Conservation (phyloP, 148 eudicot genomes). For the Simmondsia chinensis region DNA sequence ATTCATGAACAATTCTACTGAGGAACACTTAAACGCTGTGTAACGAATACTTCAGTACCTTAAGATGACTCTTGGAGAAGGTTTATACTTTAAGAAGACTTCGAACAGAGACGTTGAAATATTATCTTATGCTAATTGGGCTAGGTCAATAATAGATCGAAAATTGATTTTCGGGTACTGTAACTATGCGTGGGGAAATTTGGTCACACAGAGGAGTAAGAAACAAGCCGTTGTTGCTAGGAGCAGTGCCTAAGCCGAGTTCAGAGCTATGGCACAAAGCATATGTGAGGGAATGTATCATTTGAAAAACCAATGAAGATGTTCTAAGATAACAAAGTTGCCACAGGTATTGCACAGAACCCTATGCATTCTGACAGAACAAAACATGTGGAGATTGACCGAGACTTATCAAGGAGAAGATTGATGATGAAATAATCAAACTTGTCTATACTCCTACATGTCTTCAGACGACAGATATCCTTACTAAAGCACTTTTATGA, state of each 20-base stretch:
- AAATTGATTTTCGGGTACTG: too few species aligned
- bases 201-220: slow-evolving; percentile 1
- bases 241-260: neutral
- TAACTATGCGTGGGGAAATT: too few species aligned
- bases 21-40: neutral
- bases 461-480: too few species aligned
- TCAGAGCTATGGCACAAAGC: neutral
- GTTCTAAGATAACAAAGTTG: slow-evolving; percentile 1
- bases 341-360: neutral
- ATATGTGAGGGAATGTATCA: neutral
- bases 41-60: neutral
- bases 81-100: neutral
- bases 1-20: too few species aligned
- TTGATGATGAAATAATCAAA: too few species aligned
- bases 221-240: neutral
- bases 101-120: neutral
- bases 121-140: neutral
- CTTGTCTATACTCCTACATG: too few species aligned
- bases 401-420: too few species aligned
- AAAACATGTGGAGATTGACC: slow-evolving; percentile 1
- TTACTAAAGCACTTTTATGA: too few species aligned
- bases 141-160: too few species aligned
- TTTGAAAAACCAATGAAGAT: neutral
- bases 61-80: neutral
- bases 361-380: neutral